These are phyloP conservation scores for Dendrobium officinale DNA, from an alignment of 106 monocot genomes.

Conservation along the genomic window DNA sequence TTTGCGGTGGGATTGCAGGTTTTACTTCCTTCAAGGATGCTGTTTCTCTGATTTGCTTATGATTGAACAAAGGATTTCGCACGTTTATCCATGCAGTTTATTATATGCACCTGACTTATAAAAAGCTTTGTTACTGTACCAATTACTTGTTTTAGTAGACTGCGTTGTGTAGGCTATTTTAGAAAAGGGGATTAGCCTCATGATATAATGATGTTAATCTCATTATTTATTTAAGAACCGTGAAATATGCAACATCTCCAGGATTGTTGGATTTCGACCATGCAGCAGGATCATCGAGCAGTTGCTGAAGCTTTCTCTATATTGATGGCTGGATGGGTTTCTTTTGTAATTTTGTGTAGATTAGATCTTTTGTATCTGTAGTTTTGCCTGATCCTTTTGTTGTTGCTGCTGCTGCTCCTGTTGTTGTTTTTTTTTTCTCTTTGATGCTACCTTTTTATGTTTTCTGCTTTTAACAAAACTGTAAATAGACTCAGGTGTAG, in stretches of 20 bases:
- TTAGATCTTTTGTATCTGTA: not conserved
- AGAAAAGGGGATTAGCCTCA: slow-evolving; percentile 4
- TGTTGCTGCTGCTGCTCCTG: not conserved
- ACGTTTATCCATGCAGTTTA: not conserved
- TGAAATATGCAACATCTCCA: not conserved
- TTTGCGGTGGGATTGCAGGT: not conserved
- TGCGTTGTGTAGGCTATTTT: not conserved
- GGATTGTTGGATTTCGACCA: slow-evolving; percentile 3
- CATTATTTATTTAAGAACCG: slow-evolving; percentile 5
- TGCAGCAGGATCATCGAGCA: slow-evolving; percentile 7
- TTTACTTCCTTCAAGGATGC: not conserved
- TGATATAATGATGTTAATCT: not conserved
- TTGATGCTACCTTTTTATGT: not conserved
- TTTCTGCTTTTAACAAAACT: not conserved
- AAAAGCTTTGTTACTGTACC: slow-evolving; percentile 6
- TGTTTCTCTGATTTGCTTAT: not conserved
- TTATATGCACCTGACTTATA: not conserved
- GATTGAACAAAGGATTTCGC: not conserved
- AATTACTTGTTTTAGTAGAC: slow-evolving; percentile 5
- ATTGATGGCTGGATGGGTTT: slow-evolving; percentile 4
- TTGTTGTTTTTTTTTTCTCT: not conserved
- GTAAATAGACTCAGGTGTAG: slow-evolving; percentile 1
- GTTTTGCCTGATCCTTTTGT: slow-evolving; percentile 4
- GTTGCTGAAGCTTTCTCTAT: not conserved
- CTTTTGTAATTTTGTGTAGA: slow-evolving; percentile 4